phyloP scores from a whole-genome alignment of 2,329 filamentous ascomycete species.

The Huntiella omanensis region DNA sequence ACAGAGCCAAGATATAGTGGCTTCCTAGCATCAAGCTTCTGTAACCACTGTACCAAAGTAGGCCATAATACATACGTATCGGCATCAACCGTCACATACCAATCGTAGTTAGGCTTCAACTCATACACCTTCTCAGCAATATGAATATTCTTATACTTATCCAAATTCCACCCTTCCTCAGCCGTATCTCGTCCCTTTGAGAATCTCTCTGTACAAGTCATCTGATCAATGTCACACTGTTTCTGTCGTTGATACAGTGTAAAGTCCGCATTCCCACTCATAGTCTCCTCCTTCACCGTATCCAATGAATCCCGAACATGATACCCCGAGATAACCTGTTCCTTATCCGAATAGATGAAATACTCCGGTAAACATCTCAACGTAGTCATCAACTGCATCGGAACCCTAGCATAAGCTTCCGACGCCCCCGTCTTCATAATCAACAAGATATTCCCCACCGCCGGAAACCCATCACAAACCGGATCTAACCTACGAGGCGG shows the following conservation, averaged over 20 bases:
- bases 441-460: conserved; percentile 27
- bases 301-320: conserved; percentile 28
- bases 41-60: conserved; percentile 31
- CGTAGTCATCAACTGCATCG: conserved; percentile 34
- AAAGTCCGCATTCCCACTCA: conserved; percentile 30
- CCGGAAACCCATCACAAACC: conserved; percentile 22
- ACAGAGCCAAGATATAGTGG: conserved; percentile 32
- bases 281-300: conserved; percentile 23
- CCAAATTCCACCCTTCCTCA: conserved; percentile 31
- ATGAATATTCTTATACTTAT: conserved; percentile 45
- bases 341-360: conserved; percentile 39
- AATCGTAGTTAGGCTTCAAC: conserved; percentile 32
- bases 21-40: conserved; percentile 23
- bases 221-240: conserved; percentile 25
- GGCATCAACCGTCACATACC: conserved; percentile 41
- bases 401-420: conserved; percentile 31
- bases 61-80: conserved; percentile 38
- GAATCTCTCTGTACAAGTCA: conserved; percentile 22
- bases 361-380: conserved; percentile 31
- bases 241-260: conserved; percentile 27
- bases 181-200: conserved; percentile 14
- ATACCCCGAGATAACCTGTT: conserved; percentile 26
- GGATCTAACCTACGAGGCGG: conserved; percentile 14
- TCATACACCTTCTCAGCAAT: conserved; percentile 35
- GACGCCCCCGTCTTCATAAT: conserved; percentile 40